A percentile compares a stretch with the other conserved stretches of the same genome.
These are phyloP conservation scores for Barnettozyma sucrosica DNA, from an alignment of 805 yeast genomes.

Conservation along the genomic window DNA sequence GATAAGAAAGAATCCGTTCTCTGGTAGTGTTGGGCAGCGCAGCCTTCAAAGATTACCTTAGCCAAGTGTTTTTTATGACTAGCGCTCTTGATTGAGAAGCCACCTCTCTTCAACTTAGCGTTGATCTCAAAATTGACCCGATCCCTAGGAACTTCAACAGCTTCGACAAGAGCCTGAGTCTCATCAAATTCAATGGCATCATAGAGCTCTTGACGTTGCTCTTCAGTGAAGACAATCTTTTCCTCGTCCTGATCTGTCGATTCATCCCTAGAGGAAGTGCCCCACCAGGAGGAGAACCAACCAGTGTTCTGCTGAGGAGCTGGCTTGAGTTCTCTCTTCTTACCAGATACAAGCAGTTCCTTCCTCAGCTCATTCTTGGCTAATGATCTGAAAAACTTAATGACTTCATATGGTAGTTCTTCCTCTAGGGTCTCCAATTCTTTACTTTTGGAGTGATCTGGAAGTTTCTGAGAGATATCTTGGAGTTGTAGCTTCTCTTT, in stretches of 20 bases:
- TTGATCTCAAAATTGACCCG: constrained; percentile 60
- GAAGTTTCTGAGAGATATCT: constrained; percentile 25
- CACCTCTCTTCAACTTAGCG: constrained; percentile 70
- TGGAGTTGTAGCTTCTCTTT: constrained; percentile 43
- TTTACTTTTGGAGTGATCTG: constrained; percentile 32
- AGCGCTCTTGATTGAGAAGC: constrained; percentile 50
- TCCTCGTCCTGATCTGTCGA: constrained; percentile 29
- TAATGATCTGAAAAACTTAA: constrained; percentile 76
- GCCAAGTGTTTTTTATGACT: constrained; percentile 46
- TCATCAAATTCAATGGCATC: constrained; percentile 93
- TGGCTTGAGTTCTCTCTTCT: constrained; percentile 8
- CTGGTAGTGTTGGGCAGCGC: constrained; percentile 64
- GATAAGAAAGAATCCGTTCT: constrained; percentile 74
- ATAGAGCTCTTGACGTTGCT: constrained; percentile 82
- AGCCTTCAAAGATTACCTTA: constrained; percentile 76
- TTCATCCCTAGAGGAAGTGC: constrained; percentile 2
- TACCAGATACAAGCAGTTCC: constrained; percentile 29
- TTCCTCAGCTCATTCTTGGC: constrained; percentile 63
- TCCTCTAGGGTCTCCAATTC: constrained; percentile 51
- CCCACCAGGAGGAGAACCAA: constrained; percentile 71
- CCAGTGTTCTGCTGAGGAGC: constrained; percentile 32
- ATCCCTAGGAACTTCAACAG: constrained; percentile 67
- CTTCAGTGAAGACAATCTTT: constrained; percentile 62
- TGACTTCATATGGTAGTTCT: constrained; percentile 65
- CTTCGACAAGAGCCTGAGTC: constrained; percentile 39